Evolutionary conservation across 805 yeast genomes (phyloP), one percentile per base, ranked within the genome.

Genomic region (Lachancea sp.): DNA sequence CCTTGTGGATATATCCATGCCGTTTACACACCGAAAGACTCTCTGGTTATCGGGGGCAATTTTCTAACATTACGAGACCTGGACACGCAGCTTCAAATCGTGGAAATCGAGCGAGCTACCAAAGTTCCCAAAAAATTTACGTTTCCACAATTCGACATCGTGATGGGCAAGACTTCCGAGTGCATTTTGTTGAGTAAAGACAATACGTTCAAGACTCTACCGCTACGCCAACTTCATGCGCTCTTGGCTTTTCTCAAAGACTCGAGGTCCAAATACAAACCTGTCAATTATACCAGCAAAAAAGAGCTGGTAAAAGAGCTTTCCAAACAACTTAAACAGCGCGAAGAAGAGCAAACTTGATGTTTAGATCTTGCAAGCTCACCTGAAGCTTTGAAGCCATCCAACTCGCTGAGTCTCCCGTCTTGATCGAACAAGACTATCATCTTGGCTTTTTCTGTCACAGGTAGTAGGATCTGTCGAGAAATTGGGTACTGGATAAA

Each of bases 1-100:
- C 96, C 97, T 2, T 80, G 93, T 35, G 95, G 96, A 0, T 89
- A 95, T 95, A 88, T 89, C 41, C 96, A 89, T 63, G 81, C 93
- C 0, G 97, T 89, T 0, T 79, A 79, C 56, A 88, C 96, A 0
- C 91, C 95, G 0, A 66, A 68, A 13, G 95, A 89, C 58, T 77
- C 95, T 0, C 66, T 88, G 2, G 88, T 89, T 2, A 76, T 89
- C 45, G 96, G 96, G 2, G 97, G 97, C 0, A 89, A 89, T 60
- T 89, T 82, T 59, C 66, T 89, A 22, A 86, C 95, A 0, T 58
- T 79, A 34, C 65, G 77, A 44, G 81, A 82, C 55, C 64, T 87
- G 50, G 68, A 70, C 17, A 81, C 73, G 51, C 95, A 89, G 58
- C 58, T 86, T 32, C 68, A 68, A 39, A 74, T 87, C 8, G 75